Evolutionary conservation across 331 rosid species (phyloP), one percentile per base, ranked within the genome.

Genomic region (Quercus lobata): DNA sequence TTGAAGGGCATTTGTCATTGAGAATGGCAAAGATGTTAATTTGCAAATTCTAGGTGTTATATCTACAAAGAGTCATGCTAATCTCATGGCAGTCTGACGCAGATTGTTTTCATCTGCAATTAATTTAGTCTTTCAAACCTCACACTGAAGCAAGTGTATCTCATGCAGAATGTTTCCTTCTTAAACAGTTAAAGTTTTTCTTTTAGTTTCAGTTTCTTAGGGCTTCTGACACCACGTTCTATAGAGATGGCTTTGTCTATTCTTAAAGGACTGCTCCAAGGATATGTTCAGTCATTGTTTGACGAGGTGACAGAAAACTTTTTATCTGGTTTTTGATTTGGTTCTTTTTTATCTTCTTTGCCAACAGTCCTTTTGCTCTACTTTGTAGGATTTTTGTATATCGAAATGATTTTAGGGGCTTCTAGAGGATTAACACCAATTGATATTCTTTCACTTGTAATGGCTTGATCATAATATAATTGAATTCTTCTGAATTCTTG

Each of bases 171-270:
- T 44, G 69, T 57, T 65, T 49, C 72, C 73, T 78, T 81, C 80
- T 69, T 25, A 69, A 69, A 19, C 73, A 44, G 66, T 19, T 61
- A 15, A 32, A 70, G 25, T 76, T 76, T 49, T 56, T 49, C 57
- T 61, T 71, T 30, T 17, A 53, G 61, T 61, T 76, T 79, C 69
- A 44, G 77, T 76, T 80, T 73, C 69, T 49, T 9, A 52, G 41
- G 52, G 70, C 7, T 66, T 77, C 35, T 74, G 16, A 15, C 16
- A 57, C 16, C 79, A 57, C 72, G 35, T 80, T 58, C 54, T 54
- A 54, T 19, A 58, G 76, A 78, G 76, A 92, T 92, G 97, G 77
- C 93, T 71, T 34, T 84, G 79, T 69, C 80, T 58, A 86, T 92
- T 86, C 91, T 90, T 54, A 77, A 76, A 74, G 91, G 78, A 75